phyloP scores from a whole-genome alignment of 2,329 filamentous ascomycete genomes.

The Botryosphaeria agaves region DNA sequence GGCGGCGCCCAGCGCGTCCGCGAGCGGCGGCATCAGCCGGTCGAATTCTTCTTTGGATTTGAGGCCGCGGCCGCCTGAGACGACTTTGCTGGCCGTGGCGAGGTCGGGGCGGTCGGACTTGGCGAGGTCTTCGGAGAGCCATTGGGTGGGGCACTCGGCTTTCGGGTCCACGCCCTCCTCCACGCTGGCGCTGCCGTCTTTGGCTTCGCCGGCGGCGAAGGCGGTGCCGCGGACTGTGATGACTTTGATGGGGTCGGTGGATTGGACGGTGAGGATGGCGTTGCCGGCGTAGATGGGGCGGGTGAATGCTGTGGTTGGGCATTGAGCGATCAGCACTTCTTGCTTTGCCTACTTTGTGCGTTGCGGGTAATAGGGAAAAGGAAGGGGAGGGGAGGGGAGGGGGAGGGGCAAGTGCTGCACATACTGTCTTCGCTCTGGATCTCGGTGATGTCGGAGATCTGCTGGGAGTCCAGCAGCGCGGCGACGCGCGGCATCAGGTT shows the following conservation, averaged over 20 bases:
- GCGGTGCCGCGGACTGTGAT: constrained; percentile 88
- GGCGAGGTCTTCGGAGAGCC: constrained; percentile 84
- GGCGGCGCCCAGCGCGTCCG: constrained; percentile 84
- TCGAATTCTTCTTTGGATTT: constrained; percentile 99
- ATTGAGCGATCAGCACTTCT: constrained; percentile 2
- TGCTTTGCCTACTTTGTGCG: too few species aligned
- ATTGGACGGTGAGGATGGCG: constrained; percentile 90
- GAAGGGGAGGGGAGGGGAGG: background rate
- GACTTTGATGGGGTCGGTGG: constrained; percentile 67
- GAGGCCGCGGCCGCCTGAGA: constrained; percentile 82
- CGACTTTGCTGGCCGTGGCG: constrained; percentile 72
- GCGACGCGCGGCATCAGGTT: constrained; percentile 81
- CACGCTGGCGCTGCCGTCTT: constrained; percentile 56
- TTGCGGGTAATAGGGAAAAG: too few species aligned
- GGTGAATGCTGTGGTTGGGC: constrained; percentile 47
- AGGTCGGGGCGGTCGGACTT: constrained; percentile 92
- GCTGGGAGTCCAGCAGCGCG: constrained; percentile 79
- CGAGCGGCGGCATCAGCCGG: constrained; percentile 75
- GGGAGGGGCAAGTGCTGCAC: constrained; percentile 9
- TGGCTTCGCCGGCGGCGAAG: constrained; percentile 58
- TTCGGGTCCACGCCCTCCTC: constrained; percentile 78
- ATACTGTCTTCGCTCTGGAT: constrained; percentile 75
- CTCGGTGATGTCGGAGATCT: constrained; percentile 77
- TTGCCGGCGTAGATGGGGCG: constrained; percentile 97
- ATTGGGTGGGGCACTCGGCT: constrained; percentile 54